Percentiles rank a stretch among this genome's conserved stretches.
Conservation (phyloP, 1,139 yeast species). For the Zygoascus sp. region DNA sequence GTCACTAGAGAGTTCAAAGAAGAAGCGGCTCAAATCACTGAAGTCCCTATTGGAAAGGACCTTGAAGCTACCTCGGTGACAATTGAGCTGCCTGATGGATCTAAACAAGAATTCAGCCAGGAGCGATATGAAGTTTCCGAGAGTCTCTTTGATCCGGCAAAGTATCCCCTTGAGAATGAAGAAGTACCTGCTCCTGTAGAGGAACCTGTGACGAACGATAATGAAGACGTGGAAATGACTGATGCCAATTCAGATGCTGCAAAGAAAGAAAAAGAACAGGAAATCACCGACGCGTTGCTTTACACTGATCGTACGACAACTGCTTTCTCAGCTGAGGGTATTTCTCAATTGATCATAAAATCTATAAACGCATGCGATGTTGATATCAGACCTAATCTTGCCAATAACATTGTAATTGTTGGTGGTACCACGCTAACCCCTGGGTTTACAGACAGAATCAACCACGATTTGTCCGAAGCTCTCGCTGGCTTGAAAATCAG, state of each 20-base stretch:
- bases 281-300: constrained; percentile 20
- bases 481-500: constrained; percentile 93
- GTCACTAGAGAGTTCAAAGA: constrained; percentile 62
- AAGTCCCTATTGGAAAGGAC: constrained; percentile 38
- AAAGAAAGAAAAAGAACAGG: constrained; percentile 16
- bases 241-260: constrained; percentile 13
- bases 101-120: constrained; percentile 46
- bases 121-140: constrained; percentile 73
- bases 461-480: constrained; percentile 62
- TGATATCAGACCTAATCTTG: constrained; percentile 83
- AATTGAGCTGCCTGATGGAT: constrained; percentile 81
- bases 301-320: constrained; percentile 22
- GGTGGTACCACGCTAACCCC: constrained; percentile 90
- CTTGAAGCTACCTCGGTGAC: constrained; percentile 26
- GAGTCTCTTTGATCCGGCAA: constrained; percentile 52
- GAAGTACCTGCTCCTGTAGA: constrained; percentile 29
- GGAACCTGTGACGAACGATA: constrained; percentile 21
- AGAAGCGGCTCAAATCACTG: constrained; percentile 41
- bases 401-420: constrained; percentile 86
- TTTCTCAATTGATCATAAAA: constrained; percentile 65
- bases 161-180: constrained; percentile 33
- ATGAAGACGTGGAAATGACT: constrained; percentile 13
- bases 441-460: constrained; percentile 77
- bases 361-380: constrained; percentile 68
- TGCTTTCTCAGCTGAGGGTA: constrained; percentile 39